Conservation (phyloP, 1,284 basidiomycete genomes). For the Psilocybe mexicana region DNA sequence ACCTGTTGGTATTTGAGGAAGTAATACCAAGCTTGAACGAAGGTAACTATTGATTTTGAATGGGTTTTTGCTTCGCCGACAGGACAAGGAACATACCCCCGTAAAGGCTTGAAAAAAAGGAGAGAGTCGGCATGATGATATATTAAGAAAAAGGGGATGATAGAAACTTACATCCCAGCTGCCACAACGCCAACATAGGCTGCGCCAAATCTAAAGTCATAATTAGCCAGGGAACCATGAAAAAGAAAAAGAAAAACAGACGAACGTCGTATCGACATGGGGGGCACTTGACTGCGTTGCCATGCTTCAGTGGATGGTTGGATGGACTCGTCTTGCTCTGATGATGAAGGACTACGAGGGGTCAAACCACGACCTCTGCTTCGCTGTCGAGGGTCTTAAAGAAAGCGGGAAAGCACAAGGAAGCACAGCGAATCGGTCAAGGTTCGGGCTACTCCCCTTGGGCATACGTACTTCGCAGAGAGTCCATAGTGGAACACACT, state of each 20-base stretch:
- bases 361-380: constrained; percentile 9
- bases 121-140: background rate
- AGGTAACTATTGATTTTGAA: constrained; percentile 41
- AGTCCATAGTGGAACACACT: constrained; percentile 21
- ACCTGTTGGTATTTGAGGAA: constrained; percentile 47
- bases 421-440: constrained; percentile 27
- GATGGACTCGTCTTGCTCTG: constrained; percentile 4
- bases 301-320: constrained; percentile 10
- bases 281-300: constrained; percentile 11
- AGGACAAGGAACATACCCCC: constrained; percentile 38
- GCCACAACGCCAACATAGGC: constrained; percentile 49
- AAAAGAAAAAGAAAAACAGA: constrained; percentile 1
- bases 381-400: constrained; percentile 22
- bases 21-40: constrained; percentile 57
- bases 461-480: constrained; percentile 23
- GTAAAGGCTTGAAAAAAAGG: constrained; percentile 37
- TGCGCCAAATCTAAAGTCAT: constrained; percentile 42
- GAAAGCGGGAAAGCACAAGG: constrained; percentile 23
- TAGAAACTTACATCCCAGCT: constrained; percentile 41
- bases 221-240: background rate
- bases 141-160: background rate
- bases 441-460: constrained; percentile 20
- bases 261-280: constrained; percentile 25
- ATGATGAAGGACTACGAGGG: constrained; percentile 14
- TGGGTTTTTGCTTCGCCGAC: background rate